Conservation (phyloP, 1,284 basidiomycete genomes). For the Inonotus hispidus region DNA sequence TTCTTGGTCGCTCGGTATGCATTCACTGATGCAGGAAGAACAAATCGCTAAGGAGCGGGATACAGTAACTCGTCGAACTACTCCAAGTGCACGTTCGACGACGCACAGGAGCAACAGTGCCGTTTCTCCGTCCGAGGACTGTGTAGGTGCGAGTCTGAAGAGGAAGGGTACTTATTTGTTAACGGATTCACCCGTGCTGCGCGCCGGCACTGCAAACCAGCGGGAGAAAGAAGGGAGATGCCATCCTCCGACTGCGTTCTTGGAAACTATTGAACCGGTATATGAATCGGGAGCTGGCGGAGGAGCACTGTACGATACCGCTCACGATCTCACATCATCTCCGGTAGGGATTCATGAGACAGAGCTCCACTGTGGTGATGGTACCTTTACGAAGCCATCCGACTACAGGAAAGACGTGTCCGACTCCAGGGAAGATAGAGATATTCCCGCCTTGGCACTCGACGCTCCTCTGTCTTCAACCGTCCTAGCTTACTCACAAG, state of each 20-base stretch:
- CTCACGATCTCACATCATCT: background rate
- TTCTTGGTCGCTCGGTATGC: background rate
- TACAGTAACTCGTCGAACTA: background rate
- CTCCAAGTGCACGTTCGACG: background rate
- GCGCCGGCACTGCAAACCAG: background rate
- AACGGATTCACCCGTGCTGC: slow-evolving; percentile 16
- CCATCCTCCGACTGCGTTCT: background rate
- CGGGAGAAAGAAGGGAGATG: background rate
- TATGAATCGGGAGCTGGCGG: background rate
- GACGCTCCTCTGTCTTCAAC: background rate
- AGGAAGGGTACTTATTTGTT: slow-evolving; percentile 11
- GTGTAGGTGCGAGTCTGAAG: background rate
- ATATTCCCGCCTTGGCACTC: background rate
- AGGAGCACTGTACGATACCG: background rate
- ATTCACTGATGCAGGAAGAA: background rate
- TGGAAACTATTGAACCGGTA: background rate
- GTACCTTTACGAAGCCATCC: background rate
- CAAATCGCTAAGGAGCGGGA: background rate
- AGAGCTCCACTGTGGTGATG: too few species aligned
- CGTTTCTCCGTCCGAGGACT: background rate
- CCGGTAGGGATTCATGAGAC: background rate
- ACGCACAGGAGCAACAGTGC: background rate
- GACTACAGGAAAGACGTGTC: background rate
- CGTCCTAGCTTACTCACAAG: background rate
- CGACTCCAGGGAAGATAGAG: background rate